Evolutionary conservation across 225 moss, liverwort and hornwort species (phyloP).

Genomic region (Takakia lepidozioides): DNA sequence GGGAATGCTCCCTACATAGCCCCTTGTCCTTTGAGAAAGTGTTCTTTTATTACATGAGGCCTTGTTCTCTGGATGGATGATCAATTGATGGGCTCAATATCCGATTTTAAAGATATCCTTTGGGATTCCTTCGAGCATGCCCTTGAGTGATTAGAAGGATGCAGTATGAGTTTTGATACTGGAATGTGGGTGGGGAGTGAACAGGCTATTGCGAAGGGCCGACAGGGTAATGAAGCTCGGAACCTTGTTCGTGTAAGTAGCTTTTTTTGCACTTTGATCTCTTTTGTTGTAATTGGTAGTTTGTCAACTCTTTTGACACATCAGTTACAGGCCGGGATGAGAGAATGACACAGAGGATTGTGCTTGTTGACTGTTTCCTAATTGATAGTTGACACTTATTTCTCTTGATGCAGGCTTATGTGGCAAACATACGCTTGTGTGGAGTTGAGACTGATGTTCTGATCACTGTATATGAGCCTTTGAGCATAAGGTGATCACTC

Average conservation of each 20-base stretch:
- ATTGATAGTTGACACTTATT: no score
- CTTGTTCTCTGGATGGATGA: not conserved
- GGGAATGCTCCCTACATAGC: no score
- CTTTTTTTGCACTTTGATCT: not conserved
- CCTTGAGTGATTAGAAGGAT: no score
- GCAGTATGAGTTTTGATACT: no score
- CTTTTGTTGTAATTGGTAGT: not conserved
- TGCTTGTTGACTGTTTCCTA: no score
- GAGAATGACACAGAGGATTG: no score
- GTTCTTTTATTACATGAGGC: no score
- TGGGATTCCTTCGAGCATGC: not conserved
- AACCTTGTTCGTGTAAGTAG: conserved; percentile 58
- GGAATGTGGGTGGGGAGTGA: no score
- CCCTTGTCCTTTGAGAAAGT: no score
- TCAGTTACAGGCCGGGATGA: no score
- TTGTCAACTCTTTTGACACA: not conserved
- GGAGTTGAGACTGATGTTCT: conserved; percentile 75
- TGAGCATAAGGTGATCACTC: conserved; percentile 45
- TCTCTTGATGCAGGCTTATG: conserved; percentile 40
- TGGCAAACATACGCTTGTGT: conserved; percentile 69
- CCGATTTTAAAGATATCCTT: not conserved
- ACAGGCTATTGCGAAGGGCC: conserved; percentile 62
- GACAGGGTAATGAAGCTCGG: conserved; percentile 63
- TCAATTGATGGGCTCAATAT: not conserved
- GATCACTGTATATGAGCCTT: conserved; percentile 70